Conservation (phyloP, 1,284 basidiomycete genomes). For the Inonotus hispidus region DNA sequence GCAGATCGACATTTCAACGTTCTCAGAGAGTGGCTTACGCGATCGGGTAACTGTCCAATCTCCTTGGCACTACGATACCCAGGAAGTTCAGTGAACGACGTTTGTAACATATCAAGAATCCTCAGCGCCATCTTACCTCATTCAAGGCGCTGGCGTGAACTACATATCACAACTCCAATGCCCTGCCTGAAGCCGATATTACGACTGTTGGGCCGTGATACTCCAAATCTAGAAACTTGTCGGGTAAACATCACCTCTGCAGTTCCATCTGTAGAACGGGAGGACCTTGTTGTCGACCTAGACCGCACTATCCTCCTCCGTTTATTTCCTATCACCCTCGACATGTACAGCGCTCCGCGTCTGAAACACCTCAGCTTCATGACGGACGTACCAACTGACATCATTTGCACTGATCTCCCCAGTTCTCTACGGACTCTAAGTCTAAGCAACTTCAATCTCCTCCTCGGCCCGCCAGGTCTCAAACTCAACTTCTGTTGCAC, state of each 20-base stretch:
- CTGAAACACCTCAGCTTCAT: not conserved
- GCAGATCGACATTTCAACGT: not conserved
- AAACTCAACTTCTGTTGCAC: not conserved
- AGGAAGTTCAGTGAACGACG: constrained; percentile 3
- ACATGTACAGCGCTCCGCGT: not conserved
- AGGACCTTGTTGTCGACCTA: not conserved
- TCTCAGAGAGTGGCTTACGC: constrained; percentile 1
- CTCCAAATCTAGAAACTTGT: constrained; percentile 1
- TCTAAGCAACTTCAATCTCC: not conserved
- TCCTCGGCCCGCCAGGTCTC: not conserved
- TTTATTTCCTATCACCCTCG: not conserved
- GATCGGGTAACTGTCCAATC: not conserved
- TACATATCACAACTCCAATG: constrained; percentile 8
- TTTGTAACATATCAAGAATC: not conserved
- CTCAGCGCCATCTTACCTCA: not conserved
- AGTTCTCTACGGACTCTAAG: not conserved
- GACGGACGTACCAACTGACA: constrained; percentile 1
- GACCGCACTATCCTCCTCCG: not conserved
- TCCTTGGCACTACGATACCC: constrained; percentile 1
- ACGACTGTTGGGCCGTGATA: not conserved
- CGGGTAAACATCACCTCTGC: constrained; percentile 1
- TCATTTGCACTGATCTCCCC: not conserved
- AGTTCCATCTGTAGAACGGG: not conserved
- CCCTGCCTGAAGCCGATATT: constrained; percentile 3
- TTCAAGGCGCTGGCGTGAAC: not conserved